Evolutionary conservation across 306 rosid genomes (phyloP).

Genomic region (Quercus bicolor): DNA sequence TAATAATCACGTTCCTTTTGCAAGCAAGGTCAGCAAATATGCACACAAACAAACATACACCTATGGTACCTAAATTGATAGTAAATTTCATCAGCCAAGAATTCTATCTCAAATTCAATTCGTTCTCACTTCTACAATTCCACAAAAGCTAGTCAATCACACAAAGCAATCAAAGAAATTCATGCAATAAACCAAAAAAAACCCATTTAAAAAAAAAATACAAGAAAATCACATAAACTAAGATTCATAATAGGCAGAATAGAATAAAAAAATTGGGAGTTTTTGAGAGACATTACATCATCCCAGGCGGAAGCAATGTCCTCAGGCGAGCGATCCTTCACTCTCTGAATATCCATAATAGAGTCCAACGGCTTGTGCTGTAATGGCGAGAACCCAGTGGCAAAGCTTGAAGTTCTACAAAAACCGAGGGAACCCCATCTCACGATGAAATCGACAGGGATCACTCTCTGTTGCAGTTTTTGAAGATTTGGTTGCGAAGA

Average conservation of each 20-base stretch:
- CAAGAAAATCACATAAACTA: too few relatives aligned
- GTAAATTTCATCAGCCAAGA: not conserved
- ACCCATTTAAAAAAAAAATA: not conserved
- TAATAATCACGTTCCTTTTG: not conserved
- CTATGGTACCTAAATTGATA: not conserved
- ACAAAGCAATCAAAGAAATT: not conserved
- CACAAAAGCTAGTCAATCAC: too few relatives aligned
- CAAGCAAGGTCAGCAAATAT: not conserved
- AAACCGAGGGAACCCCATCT: constrained; percentile 81
- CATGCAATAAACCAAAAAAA: not conserved
- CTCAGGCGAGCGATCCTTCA: constrained; percentile 62
- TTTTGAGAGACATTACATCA: constrained; percentile 52
- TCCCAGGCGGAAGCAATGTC: constrained; percentile 82
- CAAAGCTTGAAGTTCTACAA: constrained; percentile 63
- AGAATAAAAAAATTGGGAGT: not conserved
- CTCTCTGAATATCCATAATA: constrained; percentile 65
- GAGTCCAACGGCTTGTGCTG: constrained; percentile 75
- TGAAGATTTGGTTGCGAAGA: constrained; percentile 15
- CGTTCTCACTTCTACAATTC: not conserved
- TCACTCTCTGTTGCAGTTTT: constrained; percentile 33
- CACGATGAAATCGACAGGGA: constrained; percentile 45
- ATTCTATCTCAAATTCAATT: not conserved
- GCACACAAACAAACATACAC: not conserved
- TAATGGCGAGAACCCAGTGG: constrained; percentile 74
- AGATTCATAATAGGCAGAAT: not conserved